Percentiles rank a stretch among this genome's conserved stretches.
Evolutionary conservation across 805 yeast genomes (phyloP).

Genomic region (Clavispora carvajalis): DNA sequence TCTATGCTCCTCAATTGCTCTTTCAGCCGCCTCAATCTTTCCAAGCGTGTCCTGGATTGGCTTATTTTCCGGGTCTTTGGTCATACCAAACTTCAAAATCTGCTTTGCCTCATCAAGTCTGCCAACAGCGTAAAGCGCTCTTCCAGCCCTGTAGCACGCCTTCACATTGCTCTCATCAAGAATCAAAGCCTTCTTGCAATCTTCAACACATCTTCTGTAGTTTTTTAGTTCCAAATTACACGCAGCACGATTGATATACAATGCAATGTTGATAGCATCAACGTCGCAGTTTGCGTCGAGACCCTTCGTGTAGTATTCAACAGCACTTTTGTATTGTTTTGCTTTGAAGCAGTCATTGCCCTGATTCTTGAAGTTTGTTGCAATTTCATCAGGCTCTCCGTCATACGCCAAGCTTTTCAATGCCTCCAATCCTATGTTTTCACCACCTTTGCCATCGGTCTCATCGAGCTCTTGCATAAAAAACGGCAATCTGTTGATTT

Average conservation of each 20-base stretch:
- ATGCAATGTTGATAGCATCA: slow-evolving; percentile 49
- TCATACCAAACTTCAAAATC: slow-evolving; percentile 59
- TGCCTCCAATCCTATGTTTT: slow-evolving; percentile 75
- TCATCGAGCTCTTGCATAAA: slow-evolving; percentile 88
- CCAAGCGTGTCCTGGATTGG: slow-evolving; percentile 46
- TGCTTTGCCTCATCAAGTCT: slow-evolving; percentile 67
- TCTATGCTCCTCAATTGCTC: slow-evolving; percentile 20
- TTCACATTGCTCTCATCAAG: slow-evolving; percentile 68
- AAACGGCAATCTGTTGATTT: slow-evolving; percentile 80
- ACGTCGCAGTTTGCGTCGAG: slow-evolving; percentile 63
- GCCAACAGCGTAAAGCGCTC: slow-evolving; percentile 67
- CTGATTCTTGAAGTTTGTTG: slow-evolving; percentile 82
- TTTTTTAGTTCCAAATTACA: slow-evolving; percentile 83
- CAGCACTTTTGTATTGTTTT: slow-evolving; percentile 70
- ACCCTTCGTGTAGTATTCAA: slow-evolving; percentile 75
- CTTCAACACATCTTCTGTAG: slow-evolving; percentile 80
- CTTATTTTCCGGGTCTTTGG: slow-evolving; percentile 53
- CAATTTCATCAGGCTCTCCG: slow-evolving; percentile 91
- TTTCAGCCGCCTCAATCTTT: slow-evolving; percentile 41
- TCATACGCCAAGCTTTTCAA: slow-evolving; percentile 87
- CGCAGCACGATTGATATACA: slow-evolving; percentile 82
- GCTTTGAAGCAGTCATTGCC: slow-evolving; percentile 83
- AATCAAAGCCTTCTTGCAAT: slow-evolving; percentile 66
- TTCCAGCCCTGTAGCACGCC: slow-evolving; percentile 81
- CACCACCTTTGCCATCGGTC: slow-evolving; percentile 72